These are phyloP conservation scores for Agapanthus africanus DNA, from an alignment of 106 monocot genomes.

Conservation along the genomic window DNA sequence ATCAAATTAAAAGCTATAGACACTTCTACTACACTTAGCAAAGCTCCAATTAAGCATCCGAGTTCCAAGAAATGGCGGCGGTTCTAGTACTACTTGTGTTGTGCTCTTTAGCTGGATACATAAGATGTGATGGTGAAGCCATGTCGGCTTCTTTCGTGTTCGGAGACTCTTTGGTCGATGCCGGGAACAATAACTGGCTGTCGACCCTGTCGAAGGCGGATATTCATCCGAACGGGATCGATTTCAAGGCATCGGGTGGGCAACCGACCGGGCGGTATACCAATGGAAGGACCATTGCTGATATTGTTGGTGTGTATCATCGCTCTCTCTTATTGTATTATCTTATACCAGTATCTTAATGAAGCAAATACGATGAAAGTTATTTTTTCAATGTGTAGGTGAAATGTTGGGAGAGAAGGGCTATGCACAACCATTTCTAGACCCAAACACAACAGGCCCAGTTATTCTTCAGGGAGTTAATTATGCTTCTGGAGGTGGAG, in stretches of 20 bases:
- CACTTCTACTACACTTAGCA: not conserved
- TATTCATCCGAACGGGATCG: conserved; percentile 64
- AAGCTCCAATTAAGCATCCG: not conserved
- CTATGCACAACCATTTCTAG: conserved; percentile 55
- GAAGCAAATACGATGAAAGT: not conserved
- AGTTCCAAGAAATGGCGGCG: not conserved
- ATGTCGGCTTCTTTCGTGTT: conserved; percentile 54
- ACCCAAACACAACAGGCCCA: conserved; percentile 57
- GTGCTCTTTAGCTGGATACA: not conserved
- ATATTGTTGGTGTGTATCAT: conserved; percentile 48
- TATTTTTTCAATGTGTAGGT: conserved; percentile 21
- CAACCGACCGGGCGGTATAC: conserved; percentile 75
- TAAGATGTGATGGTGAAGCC: not conserved
- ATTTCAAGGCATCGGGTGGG: conserved; percentile 62
- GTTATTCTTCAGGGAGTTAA: conserved; percentile 71
- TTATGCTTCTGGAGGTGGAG: conserved; percentile 85
- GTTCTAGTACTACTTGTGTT: not conserved
- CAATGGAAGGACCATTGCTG: conserved; percentile 78
- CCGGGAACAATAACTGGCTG: conserved; percentile 79
- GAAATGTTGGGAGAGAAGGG: conserved; percentile 38
- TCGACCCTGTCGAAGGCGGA: conserved; percentile 59
- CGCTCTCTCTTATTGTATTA: not conserved
- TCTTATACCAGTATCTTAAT: not conserved
- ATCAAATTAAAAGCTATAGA: not conserved
- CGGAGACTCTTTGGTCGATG: conserved; percentile 79